Evolutionary conservation across 495 filamentous ascomycete genomes (phyloP).

Genomic region (Tuber indicum): DNA sequence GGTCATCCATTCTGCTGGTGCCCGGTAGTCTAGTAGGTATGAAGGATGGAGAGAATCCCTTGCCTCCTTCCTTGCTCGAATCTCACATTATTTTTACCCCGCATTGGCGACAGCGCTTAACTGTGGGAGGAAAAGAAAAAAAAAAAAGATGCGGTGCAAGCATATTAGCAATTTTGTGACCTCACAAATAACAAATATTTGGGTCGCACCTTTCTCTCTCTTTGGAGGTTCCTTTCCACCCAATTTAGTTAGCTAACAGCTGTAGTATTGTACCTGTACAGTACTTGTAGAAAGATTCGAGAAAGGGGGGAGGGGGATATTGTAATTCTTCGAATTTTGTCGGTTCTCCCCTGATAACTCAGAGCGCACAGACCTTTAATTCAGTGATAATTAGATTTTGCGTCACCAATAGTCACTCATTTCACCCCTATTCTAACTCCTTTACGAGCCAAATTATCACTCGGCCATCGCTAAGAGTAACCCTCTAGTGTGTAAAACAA

Average conservation of each 20-base stretch:
- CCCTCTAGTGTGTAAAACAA: background rate
- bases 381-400: background rate
- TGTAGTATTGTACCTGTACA: background rate
- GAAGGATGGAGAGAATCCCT: background rate
- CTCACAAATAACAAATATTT: background rate
- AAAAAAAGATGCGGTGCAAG: background rate
- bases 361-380: background rate
- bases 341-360: background rate
- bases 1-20: background rate
- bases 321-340: background rate
- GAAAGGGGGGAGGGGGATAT: background rate
- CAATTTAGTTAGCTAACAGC: background rate
- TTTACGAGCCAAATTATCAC: background rate
- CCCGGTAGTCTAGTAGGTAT: background rate
- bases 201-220: background rate
- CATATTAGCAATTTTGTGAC: background rate
- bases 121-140: background rate
- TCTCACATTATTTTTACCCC: background rate
- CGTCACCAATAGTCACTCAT: background rate
- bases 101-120: background rate
- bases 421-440: background rate
- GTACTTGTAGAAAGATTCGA: background rate
- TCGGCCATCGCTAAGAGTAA: background rate
- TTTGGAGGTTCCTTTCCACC: background rate
- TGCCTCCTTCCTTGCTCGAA: background rate